These are phyloP conservation scores for Viola pubescens DNA, from an alignment of 441 rosid species.

Conservation along the genomic window DNA sequence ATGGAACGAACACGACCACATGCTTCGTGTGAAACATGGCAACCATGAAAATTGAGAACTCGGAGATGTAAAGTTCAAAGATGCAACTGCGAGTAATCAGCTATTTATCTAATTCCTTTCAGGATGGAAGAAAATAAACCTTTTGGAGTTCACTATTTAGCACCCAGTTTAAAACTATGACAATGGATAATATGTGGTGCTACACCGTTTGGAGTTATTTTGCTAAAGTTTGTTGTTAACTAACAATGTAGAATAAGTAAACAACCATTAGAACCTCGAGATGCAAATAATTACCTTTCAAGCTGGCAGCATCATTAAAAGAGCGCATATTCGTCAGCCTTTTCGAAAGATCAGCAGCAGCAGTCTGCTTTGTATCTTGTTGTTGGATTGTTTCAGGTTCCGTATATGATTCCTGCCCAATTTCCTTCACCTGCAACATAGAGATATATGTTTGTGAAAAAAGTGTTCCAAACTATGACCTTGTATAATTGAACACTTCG, in stretches of 20 bases:
- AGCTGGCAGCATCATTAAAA: constrained; percentile 47
- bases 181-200: not conserved
- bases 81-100: no score
- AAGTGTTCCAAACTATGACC: not conserved
- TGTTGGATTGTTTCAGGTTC: constrained; percentile 41
- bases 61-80: not conserved
- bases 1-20: not conserved
- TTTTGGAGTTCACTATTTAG: not conserved
- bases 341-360: constrained; percentile 75
- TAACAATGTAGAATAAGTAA: not conserved
- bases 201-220: not conserved
- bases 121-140: not conserved
- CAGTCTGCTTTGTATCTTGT: constrained; percentile 58
- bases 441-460: not conserved
- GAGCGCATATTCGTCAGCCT: constrained; percentile 61
- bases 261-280: not conserved
- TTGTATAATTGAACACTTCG: not conserved
- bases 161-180: not conserved
- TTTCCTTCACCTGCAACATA: constrained; percentile 62
- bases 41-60: not conserved
- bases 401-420: constrained; percentile 54
- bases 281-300: constrained; percentile 47
- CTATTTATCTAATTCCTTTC: not conserved
- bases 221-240: not conserved
- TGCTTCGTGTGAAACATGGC: no score